phyloP scores from a whole-genome alignment of 75 land plant genomes.

The Cupressus sempervirens region DNA sequence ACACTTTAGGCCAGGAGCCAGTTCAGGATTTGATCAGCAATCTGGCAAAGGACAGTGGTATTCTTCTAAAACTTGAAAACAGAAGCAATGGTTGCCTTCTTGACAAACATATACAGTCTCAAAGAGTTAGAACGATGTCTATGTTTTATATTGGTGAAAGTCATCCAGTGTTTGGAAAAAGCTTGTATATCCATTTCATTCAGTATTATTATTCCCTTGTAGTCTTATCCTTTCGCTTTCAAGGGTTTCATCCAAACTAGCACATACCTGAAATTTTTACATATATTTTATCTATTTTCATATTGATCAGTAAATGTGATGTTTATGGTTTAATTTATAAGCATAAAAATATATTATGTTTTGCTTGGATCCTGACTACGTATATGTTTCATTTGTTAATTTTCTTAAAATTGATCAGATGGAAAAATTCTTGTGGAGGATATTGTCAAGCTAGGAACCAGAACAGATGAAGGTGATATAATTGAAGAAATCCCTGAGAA shows the following conservation, averaged over 20 bases:
- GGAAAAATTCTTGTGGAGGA: conserved; percentile 94
- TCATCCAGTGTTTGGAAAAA: too few species aligned
- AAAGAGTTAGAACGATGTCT: neutral
- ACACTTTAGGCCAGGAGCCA: conserved; percentile 80
- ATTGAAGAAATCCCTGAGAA: neutral
- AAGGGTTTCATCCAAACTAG: neutral
- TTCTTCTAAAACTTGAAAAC: neutral
- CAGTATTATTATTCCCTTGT: neutral
- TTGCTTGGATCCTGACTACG: neutral
- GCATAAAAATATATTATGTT: neutral
- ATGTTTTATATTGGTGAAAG: neutral
- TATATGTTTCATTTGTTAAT: neutral
- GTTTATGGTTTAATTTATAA: neutral
- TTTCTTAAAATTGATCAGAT: conserved; percentile 41
- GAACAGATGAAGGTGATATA: conserved; percentile 18
- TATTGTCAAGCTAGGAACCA: conserved; percentile 74
- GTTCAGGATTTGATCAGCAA: conserved; percentile 74
- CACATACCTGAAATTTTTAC: neutral
- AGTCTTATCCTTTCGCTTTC: neutral
- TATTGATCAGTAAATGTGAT: neutral
- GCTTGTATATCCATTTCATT: neutral
- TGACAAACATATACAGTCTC: neutral
- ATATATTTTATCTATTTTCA: neutral
- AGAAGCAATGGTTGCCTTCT: neutral
- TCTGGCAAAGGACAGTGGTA: conserved; percentile 73